These are phyloP conservation scores for Alternaria consortialis DNA, from an alignment of 2,329 filamentous ascomycete genomes.

Conservation along the genomic window DNA sequence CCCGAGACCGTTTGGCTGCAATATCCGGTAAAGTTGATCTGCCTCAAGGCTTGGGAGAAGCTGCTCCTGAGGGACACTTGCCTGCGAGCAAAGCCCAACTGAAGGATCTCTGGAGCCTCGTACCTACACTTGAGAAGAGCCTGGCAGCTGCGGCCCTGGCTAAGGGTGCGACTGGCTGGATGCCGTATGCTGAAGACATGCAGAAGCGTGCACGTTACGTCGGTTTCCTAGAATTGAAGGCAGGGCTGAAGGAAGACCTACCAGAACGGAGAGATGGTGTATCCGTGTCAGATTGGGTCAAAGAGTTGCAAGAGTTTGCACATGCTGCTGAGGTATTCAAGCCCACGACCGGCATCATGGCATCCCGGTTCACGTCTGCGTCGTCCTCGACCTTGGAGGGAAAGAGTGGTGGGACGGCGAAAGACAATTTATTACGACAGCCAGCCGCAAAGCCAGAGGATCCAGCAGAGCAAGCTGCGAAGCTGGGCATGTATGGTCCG, in stretches of 20 bases:
- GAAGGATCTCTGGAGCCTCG: conserved; percentile 61
- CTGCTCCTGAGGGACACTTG: conserved; percentile 70
- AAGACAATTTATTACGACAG: conserved; percentile 54
- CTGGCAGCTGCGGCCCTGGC: conserved; percentile 58
- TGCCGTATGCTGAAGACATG: conserved; percentile 86
- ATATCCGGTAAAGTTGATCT: conserved; percentile 80
- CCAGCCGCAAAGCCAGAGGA: conserved; percentile 70
- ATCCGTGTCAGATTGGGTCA: conserved; percentile 76
- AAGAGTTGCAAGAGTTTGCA: conserved; percentile 81
- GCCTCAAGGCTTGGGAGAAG: conserved; percentile 78
- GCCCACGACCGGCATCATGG: conserved; percentile 91
- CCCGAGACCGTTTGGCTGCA: conserved; percentile 77
- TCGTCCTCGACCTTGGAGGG: conserved; percentile 45
- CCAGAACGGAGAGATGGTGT: conserved; percentile 64
- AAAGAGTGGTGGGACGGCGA: conserved; percentile 28
- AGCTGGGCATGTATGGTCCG: conserved; percentile 88
- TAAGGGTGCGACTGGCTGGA: conserved; percentile 68
- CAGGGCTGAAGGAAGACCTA: conserved; percentile 65
- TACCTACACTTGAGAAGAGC: conserved; percentile 54
- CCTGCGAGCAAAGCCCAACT: conserved; percentile 70
- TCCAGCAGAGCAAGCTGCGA: conserved; percentile 85
- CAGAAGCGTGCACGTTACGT: conserved; percentile 83
- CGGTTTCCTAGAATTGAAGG: conserved; percentile 79
- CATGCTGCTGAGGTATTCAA: conserved; percentile 83
- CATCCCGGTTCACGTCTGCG: conserved; percentile 82